Evolutionary conservation across 2,329 filamentous ascomycete species (phyloP).

Genomic region (Cladosporium sp.): DNA sequence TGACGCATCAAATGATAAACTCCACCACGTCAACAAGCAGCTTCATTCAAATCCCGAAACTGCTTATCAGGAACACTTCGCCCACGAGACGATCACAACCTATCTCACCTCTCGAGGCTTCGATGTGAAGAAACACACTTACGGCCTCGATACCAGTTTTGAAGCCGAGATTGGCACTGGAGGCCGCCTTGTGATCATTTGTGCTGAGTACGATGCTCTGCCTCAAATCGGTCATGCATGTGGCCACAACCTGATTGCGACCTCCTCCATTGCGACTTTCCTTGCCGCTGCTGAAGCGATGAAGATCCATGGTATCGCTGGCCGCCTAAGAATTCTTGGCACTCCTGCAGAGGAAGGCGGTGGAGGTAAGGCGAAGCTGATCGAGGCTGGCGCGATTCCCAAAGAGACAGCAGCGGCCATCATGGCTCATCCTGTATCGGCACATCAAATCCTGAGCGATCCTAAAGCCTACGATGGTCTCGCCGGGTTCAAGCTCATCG

Average conservation of each 20-base stretch:
- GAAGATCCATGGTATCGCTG: constrained; percentile 25
- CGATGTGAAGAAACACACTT: constrained; percentile 30
- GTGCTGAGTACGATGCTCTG: constrained; percentile 40
- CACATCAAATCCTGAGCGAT: background rate
- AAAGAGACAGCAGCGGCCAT: background rate
- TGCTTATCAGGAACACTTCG: constrained; percentile 46
- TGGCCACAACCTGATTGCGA: constrained; percentile 36
- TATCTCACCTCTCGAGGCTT: constrained; percentile 38
- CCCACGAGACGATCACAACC: constrained; percentile 47
- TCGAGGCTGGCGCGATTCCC: constrained; percentile 4
- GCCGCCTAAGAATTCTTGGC: constrained; percentile 38
- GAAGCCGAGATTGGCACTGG: constrained; percentile 46
- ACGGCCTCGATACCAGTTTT: constrained; percentile 51
- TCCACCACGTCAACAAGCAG: background rate
- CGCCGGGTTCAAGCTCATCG: background rate
- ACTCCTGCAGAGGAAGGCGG: constrained; percentile 34
- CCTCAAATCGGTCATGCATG: constrained; percentile 42
- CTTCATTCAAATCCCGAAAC: constrained; percentile 42
- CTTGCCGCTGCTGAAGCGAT: constrained; percentile 28
- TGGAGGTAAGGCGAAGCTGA: constrained; percentile 11
- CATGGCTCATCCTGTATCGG: background rate
- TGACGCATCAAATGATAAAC: background rate
- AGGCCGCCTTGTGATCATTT: constrained; percentile 38
- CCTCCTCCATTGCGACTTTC: background rate
- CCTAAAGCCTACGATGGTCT: background rate